These are phyloP conservation scores for Chytriomyces confervae DNA, from an alignment of 192 early-diverging fungal genomes.

Conservation along the genomic window DNA sequence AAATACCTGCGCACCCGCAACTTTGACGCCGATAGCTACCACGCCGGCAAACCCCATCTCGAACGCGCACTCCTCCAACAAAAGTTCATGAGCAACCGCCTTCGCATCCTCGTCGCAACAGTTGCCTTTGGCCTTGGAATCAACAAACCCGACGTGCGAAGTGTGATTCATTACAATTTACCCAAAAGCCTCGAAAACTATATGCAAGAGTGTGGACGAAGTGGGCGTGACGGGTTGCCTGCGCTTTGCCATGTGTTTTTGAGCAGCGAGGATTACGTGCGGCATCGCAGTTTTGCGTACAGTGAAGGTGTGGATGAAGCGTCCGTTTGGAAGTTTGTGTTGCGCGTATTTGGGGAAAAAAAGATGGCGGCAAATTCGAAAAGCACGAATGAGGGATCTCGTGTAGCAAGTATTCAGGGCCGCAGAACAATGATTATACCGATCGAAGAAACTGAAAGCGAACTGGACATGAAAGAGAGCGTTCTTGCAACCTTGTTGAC, in stretches of 20 bases:
- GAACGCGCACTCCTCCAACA: conserved; percentile 70
- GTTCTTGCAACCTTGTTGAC: conserved; percentile 41
- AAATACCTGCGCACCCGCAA: conserved; percentile 68
- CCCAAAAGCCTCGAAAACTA: conserved; percentile 90
- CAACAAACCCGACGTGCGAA: conserved; percentile 88
- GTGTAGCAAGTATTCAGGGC: conserved; percentile 16
- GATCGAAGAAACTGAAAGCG: conserved; percentile 37
- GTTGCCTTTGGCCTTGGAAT: conserved; percentile 96
- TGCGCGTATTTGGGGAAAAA: conserved; percentile 26
- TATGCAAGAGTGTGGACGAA: conserved; percentile 61
- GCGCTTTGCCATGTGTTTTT: conserved; percentile 45
- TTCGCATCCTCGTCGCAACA: conserved; percentile 84
- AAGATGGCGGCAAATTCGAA: neutral
- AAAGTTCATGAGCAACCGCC: conserved; percentile 64
- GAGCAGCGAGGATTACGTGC: conserved; percentile 47
- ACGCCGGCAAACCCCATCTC: conserved; percentile 68
- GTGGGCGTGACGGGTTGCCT: conserved; percentile 50
- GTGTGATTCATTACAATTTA: conserved; percentile 85
- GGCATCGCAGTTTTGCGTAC: conserved; percentile 47
- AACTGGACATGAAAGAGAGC: conserved; percentile 46
- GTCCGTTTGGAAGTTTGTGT: conserved; percentile 37
- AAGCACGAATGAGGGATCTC: conserved; percentile 2
- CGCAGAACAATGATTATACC: conserved; percentile 23
- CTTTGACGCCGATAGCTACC: conserved; percentile 76
- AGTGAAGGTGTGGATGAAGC: conserved; percentile 35